These are phyloP conservation scores for Xylariaceae sp. DNA, from an alignment of 2,329 filamentous ascomycete genomes.

Conservation along the genomic window DNA sequence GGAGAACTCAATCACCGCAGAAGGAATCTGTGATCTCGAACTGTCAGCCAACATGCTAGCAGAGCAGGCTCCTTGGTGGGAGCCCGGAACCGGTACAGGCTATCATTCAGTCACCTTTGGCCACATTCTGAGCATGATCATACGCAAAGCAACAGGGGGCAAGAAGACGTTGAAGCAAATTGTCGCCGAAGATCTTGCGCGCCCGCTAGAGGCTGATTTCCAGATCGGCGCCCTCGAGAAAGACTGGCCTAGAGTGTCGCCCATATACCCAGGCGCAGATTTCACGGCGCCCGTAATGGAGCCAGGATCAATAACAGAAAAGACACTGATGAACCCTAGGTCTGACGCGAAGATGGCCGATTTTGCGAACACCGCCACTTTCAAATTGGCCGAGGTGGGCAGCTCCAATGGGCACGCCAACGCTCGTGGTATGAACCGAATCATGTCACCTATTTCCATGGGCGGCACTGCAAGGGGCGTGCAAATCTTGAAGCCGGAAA, in stretches of 20 bases:
- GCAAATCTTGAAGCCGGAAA: not conserved
- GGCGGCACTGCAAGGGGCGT: not conserved
- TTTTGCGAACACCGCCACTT: not conserved
- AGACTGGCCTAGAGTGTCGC: not conserved
- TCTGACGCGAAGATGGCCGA: not conserved
- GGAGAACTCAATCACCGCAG: not conserved
- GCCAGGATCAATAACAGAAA: not conserved
- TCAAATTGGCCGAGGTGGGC: not conserved
- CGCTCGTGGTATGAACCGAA: not conserved
- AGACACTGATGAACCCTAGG: not conserved
- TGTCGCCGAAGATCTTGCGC: not conserved
- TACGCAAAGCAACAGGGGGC: not conserved
- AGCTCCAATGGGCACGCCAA: not conserved
- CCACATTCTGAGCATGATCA: not conserved
- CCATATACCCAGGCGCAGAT: not conserved
- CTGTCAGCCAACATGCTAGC: not conserved
- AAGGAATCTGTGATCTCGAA: not conserved
- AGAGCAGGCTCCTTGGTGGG: not conserved
- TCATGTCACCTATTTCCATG: not conserved
- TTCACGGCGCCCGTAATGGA: not conserved
- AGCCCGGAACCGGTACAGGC: not conserved
- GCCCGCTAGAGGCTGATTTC: not conserved
- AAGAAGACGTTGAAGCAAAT: not conserved
- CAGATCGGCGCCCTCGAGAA: not conserved
- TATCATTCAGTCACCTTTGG: not conserved